Evolutionary conservation across 805 yeast genomes (phyloP).

Genomic region (Metschnikowia aberdeeniae): DNA sequence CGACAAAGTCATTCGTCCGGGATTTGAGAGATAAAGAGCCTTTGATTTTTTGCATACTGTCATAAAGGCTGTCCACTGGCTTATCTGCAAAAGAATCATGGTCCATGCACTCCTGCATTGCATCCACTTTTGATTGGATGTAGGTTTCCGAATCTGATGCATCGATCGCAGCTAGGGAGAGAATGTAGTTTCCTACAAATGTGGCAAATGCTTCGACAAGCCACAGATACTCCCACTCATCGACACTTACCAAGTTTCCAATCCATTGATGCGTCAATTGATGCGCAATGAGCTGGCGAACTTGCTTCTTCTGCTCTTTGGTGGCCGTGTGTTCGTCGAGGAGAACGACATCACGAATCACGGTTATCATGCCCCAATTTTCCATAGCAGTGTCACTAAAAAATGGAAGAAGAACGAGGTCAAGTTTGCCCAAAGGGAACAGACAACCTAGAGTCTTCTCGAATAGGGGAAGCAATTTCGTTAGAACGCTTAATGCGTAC

Average conservation of each 20-base stretch:
- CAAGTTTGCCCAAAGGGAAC: conserved; percentile 63
- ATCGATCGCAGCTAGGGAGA: conserved; percentile 19
- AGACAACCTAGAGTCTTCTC: conserved; percentile 39
- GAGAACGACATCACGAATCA: conserved; percentile 47
- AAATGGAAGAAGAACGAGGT: conserved; percentile 65
- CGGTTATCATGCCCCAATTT: conserved; percentile 66
- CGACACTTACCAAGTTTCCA: conserved; percentile 65
- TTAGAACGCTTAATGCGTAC: conserved; percentile 48
- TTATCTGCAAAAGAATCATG: conserved; percentile 28
- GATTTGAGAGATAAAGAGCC: conserved; percentile 21
- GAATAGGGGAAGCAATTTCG: conserved; percentile 45
- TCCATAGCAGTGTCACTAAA: conserved; percentile 79
- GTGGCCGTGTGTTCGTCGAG: conserved; percentile 22
- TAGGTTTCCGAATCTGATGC: conserved; percentile 12
- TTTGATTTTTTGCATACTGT: conserved; percentile 26
- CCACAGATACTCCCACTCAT: conserved; percentile 68
- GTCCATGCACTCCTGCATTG: conserved; percentile 30
- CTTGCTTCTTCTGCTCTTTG: conserved; percentile 23
- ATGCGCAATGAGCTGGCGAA: conserved; percentile 61
- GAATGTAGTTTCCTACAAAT: conserved; percentile 53
- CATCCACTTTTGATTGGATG: conserved; percentile 11
- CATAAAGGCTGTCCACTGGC: conserved; percentile 32
- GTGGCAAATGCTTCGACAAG: conserved; percentile 78
- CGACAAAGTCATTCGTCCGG: conserved; percentile 46
- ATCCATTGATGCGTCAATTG: conserved; percentile 80